Evolutionary conservation across 1,284 basidiomycete species (phyloP).

Genomic region (Porodaedalea pini): DNA sequence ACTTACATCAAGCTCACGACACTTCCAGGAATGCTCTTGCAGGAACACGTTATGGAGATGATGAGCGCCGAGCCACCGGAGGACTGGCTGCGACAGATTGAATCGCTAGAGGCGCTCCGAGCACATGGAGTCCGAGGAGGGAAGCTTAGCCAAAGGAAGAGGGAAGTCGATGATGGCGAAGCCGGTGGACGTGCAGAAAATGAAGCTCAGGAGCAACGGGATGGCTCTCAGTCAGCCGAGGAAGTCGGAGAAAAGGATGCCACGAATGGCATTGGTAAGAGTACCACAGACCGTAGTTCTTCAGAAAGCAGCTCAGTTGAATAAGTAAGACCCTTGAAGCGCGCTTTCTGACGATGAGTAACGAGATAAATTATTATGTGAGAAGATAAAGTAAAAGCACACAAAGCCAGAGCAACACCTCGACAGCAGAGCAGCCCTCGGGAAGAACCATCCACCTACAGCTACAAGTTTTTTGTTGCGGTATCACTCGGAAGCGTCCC

Average conservation of each 20-base stretch:
- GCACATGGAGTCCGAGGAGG: conserved; percentile 1
- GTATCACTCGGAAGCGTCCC: conserved; percentile 47
- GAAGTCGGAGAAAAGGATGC: conserved; percentile 7
- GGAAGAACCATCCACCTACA: neutral
- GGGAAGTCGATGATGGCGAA: neutral
- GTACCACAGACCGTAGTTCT: neutral
- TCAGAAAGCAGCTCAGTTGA: neutral
- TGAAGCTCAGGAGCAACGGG: neutral
- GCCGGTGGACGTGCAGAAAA: neutral
- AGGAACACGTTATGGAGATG: conserved; percentile 52
- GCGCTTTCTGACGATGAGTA: neutral
- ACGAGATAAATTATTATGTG: neutral
- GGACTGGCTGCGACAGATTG: conserved; percentile 39
- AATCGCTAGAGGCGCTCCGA: conserved; percentile 6
- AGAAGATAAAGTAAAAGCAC: neutral
- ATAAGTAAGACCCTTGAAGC: neutral
- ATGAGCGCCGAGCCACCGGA: conserved; percentile 40
- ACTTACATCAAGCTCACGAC: conserved; percentile 10
- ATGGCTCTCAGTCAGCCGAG: neutral
- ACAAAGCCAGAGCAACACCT: neutral
- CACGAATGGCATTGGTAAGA: conserved; percentile 19
- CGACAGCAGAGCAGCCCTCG: neutral
- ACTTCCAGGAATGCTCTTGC: conserved; percentile 57
- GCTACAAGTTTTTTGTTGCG: neutral
- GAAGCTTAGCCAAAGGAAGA: neutral